phyloP scores from a whole-genome alignment of 805 yeast genomes.

The Myxozyma monticola region DNA sequence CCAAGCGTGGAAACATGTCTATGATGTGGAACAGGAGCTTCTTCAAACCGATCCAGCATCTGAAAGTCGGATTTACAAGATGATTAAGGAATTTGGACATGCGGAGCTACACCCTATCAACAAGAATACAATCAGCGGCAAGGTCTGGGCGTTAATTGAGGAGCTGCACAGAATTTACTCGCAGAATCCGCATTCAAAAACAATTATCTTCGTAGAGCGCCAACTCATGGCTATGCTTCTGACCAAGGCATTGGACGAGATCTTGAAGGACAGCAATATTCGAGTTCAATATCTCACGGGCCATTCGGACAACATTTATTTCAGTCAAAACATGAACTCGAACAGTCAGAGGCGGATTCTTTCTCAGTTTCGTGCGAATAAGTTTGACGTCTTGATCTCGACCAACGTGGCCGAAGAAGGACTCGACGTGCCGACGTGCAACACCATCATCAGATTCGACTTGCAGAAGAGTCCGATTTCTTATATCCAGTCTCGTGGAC shows the following conservation, averaged over 20 bases:
- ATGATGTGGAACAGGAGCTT: too few relatives aligned
- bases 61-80: neutral
- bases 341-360: slow-evolving; percentile 6
- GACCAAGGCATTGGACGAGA: too few relatives aligned
- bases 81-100: neutral
- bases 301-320: slow-evolving; percentile 4
- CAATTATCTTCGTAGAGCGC: too few relatives aligned
- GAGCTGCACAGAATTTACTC: neutral
- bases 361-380: slow-evolving; percentile 7
- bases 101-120: neutral
- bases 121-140: neutral
- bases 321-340: neutral
- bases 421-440: slow-evolving; percentile 20
- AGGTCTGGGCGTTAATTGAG: neutral
- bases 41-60: neutral
- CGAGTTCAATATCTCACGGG: slow-evolving; percentile 8
- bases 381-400: slow-evolving; percentile 11
- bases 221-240: too few relatives aligned
- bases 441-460: slow-evolving; percentile 15
- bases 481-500: slow-evolving; percentile 17
- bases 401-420: slow-evolving; percentile 26
- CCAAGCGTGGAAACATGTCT: slow-evolving; percentile 1
- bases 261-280: too few relatives aligned
- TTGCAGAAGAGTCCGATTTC: slow-evolving; percentile 7
- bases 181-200: neutral